Evolutionary conservation across 345 rosid species (phyloP).

Genomic region (Citrus trifoliata): DNA sequence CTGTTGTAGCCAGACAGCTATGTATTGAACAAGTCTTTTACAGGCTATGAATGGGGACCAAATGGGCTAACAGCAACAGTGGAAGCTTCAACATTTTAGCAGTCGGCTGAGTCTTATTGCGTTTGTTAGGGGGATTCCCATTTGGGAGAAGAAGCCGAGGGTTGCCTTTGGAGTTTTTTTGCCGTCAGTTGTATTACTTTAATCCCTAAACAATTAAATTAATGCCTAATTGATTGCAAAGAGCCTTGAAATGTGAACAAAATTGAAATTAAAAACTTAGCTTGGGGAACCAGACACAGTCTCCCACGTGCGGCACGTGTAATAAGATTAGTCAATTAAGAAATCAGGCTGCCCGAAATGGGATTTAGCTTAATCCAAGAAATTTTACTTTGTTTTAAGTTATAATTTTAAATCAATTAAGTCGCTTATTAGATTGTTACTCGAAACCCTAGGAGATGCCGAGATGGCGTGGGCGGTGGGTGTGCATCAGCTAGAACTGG

Average conservation of each 20-base stretch:
- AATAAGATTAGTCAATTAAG: constrained; percentile 41
- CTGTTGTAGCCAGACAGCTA: constrained; percentile 7
- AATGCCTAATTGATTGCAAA: constrained; percentile 13
- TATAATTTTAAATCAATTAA: not conserved
- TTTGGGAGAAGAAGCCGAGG: not conserved
- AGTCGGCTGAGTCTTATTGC: not conserved
- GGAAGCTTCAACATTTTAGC: constrained; percentile 22
- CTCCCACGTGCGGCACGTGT: constrained; percentile 86
- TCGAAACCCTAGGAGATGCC: constrained; percentile 38
- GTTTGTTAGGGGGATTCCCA: constrained; percentile 16
- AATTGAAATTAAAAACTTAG: not conserved
- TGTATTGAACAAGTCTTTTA: constrained; percentile 5
- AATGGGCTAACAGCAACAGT: not conserved
- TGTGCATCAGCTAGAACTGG: constrained; percentile 5
- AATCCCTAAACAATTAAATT: constrained; percentile 4
- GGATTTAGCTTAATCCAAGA: constrained; percentile 27
- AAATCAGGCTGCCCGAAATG: constrained; percentile 9
- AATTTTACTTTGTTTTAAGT: constrained; percentile 18
- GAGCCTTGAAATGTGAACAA: constrained; percentile 22
- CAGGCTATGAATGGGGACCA: constrained; percentile 22
- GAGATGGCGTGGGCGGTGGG: constrained; percentile 28
- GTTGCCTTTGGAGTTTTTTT: constrained; percentile 16
- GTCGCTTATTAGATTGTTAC: constrained; percentile 13
- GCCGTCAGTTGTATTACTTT: constrained; percentile 26
- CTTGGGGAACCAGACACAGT: constrained; percentile 52